Percentiles rank a stretch among this genome's conserved stretches.
These are phyloP conservation scores for Fusarium staphyleae DNA, from an alignment of 2,329 filamentous ascomycete species.

Conservation along the genomic window DNA sequence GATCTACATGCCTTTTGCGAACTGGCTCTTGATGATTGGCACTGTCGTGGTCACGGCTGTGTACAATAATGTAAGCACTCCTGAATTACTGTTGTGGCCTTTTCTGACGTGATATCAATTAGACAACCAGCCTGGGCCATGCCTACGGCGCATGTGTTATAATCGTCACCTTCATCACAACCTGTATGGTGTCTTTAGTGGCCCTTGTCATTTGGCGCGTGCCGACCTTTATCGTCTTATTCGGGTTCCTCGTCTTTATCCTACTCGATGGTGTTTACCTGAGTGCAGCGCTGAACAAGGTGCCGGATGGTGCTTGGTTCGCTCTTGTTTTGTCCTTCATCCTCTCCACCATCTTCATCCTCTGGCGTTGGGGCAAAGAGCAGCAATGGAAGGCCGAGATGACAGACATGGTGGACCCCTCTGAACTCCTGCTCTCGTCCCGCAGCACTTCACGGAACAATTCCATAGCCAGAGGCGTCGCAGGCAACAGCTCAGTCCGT, in stretches of 20 bases:
- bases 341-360: conserved; percentile 69
- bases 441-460: conserved; percentile 38
- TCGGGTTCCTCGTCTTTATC: conserved; percentile 70
- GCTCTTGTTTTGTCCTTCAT: conserved; percentile 70
- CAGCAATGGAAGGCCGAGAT: conserved; percentile 76
- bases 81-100: not conserved
- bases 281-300: conserved; percentile 73
- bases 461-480: conserved; percentile 29
- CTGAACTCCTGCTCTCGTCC: conserved; percentile 45
- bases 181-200: conserved; percentile 75
- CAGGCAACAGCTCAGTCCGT: conserved; percentile 25
- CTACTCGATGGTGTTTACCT: conserved; percentile 73
- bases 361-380: conserved; percentile 83
- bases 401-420: conserved; percentile 62
- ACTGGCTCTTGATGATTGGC: conserved; percentile 79
- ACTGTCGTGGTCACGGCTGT: conserved; percentile 77
- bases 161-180: conserved; percentile 80
- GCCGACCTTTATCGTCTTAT: conserved; percentile 64
- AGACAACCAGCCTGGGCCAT: conserved; percentile 72
- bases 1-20: conserved; percentile 76
- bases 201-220: conserved; percentile 76
- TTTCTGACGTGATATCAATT: conserved; percentile 35
- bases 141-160: conserved; percentile 84
- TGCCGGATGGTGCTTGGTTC: conserved; percentile 81
- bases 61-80: conserved; percentile 68